Evolutionary conservation across 176 grass and related monocot species (phyloP).

Genomic region (Aegilops umbellulata): DNA sequence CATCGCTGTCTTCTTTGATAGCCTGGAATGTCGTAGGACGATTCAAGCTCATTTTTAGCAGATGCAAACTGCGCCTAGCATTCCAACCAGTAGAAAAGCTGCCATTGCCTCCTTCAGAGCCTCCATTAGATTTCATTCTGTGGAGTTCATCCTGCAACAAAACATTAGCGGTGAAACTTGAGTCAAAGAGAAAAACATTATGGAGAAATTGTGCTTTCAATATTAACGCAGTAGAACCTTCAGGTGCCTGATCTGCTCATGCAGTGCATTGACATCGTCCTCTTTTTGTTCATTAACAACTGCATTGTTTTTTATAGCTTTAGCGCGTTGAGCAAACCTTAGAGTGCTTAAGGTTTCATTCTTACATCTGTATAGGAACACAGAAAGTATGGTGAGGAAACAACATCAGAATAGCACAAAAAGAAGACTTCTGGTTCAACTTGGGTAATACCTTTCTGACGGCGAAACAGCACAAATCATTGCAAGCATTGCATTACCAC

Average conservation of each 20-base stretch:
- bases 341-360: constrained; percentile 88
- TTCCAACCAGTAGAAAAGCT: constrained; percentile 65
- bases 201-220: constrained; percentile 4
- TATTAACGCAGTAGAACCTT: constrained; percentile 54
- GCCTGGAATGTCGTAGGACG: constrained; percentile 57
- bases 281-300: constrained; percentile 84
- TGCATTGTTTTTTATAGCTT: constrained; percentile 94
- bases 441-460: constrained; percentile 56
- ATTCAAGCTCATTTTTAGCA: constrained; percentile 88
- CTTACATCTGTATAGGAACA: constrained; percentile 64
- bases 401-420: constrained; percentile 1
- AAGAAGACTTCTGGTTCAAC: not conserved
- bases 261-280: constrained; percentile 82
- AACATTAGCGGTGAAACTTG: constrained; percentile 14
- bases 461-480: constrained; percentile 96
- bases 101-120: constrained; percentile 42
- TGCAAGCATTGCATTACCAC: constrained; percentile 95
- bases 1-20: constrained; percentile 89
- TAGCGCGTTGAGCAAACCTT: constrained; percentile 93
- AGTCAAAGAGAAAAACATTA: constrained; percentile 22
- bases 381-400: not conserved
- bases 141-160: constrained; percentile 84
- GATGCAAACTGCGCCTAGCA: constrained; percentile 75
- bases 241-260: constrained; percentile 77
- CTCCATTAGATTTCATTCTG: constrained; percentile 78